A percentile compares a stretch with the other conserved stretches of the same genome.
Conservation (phyloP, 139 green algal species). For the Ettlia oleoabundans region DNA sequence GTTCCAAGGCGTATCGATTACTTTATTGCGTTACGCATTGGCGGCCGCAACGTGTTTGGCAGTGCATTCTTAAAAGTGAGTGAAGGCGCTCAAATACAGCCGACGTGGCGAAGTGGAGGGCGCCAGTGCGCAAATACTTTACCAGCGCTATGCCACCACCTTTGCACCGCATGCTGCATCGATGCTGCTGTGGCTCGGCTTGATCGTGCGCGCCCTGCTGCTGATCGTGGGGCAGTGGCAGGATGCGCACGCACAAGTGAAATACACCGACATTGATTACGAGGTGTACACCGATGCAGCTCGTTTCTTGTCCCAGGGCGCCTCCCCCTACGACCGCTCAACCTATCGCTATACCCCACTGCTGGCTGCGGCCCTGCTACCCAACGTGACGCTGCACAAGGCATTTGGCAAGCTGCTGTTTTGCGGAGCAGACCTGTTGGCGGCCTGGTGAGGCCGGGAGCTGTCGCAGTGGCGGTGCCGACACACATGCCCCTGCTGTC, state of each 20-base stretch:
- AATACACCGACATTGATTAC: conserved; percentile 97
- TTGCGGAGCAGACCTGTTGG: conserved; percentile 69
- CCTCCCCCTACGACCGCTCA: conserved; percentile 53
- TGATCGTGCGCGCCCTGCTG: conserved; percentile 56
- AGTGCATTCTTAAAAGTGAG: neutral
- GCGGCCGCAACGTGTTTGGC: neutral
- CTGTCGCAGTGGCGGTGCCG: neutral
- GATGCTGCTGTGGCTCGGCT: conserved; percentile 39
- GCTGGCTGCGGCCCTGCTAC: conserved; percentile 83
- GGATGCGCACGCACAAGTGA: conserved; percentile 67
- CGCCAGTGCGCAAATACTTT: too few relatives aligned
- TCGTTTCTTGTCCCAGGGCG: conserved; percentile 33
- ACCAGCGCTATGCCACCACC: neutral
- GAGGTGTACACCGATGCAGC: conserved; percentile 76
- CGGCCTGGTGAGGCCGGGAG: conserved; percentile 45
- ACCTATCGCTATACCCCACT: conserved; percentile 91
- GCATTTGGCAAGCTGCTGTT: conserved; percentile 93
- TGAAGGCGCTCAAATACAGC: too few relatives aligned
- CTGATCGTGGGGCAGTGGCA: conserved; percentile 71
- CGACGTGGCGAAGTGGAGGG: too few relatives aligned
- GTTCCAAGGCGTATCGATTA: too few relatives aligned
- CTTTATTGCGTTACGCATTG: too few relatives aligned
- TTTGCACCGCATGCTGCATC: neutral
- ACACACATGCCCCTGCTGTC: too few relatives aligned
- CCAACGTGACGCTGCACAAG: conserved; percentile 77